These are phyloP conservation scores for Mycosphaerella sp. DNA, from an alignment of 2,329 filamentous ascomycete genomes.

Conservation along the genomic window DNA sequence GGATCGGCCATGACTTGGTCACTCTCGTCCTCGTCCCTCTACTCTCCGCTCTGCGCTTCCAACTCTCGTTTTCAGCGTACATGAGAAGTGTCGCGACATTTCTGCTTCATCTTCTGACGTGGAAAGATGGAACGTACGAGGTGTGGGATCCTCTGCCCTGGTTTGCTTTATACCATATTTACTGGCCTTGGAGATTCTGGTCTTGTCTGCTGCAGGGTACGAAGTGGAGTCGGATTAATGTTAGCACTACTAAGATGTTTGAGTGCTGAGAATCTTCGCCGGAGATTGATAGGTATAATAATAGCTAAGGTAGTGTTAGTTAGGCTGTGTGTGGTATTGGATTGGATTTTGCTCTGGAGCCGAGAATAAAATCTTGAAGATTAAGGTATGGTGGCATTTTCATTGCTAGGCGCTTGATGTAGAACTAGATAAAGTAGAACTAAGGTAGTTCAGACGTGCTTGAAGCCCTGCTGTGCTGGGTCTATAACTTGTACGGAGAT, in stretches of 20 bases:
- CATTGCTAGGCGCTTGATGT: too few relatives aligned
- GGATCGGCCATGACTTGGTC: conserved; percentile 62
- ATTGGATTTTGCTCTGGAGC: too few relatives aligned
- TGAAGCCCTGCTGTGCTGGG: too few relatives aligned
- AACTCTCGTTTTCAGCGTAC: conserved; percentile 25
- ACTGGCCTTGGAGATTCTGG: conserved; percentile 50
- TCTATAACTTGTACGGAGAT: too few relatives aligned
- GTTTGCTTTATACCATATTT: conserved; percentile 49
- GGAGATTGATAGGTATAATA: too few relatives aligned
- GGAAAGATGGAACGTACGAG: conserved; percentile 48
- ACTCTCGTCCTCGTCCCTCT: conserved; percentile 47
- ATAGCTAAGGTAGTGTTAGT: too few relatives aligned
- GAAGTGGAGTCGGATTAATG: conserved; percentile 61
- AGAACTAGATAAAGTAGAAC: too few relatives aligned
- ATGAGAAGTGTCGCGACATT: conserved; percentile 32
- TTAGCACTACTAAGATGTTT: conserved; percentile 60
- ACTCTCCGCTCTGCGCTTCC: conserved; percentile 34
- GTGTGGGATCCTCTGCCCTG: conserved; percentile 47
- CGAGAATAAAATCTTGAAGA: too few relatives aligned
- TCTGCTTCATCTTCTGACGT: conserved; percentile 39
- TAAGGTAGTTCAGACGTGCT: too few relatives aligned
- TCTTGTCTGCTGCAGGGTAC: conserved; percentile 41
- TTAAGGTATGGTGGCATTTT: too few relatives aligned
- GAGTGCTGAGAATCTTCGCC: conserved; percentile 33
- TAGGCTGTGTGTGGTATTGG: too few relatives aligned